These are phyloP conservation scores for Cladosporium halotolerans DNA, from an alignment of 2,329 filamentous ascomycete genomes.

Conservation along the genomic window DNA sequence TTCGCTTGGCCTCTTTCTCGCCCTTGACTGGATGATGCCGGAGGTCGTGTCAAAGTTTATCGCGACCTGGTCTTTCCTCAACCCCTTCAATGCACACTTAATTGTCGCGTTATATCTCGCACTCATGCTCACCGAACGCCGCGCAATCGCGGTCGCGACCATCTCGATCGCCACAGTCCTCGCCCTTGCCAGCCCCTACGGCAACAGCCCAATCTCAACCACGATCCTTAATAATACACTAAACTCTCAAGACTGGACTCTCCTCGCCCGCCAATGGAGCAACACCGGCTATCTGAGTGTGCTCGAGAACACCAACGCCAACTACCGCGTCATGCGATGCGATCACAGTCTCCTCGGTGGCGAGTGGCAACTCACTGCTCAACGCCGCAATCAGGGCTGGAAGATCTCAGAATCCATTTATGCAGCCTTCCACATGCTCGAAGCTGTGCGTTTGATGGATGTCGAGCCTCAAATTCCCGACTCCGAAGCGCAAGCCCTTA, in stretches of 20 bases:
- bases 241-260: slow-evolving; percentile 58
- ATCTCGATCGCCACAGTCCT: neutral
- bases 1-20: slow-evolving; percentile 10
- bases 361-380: slow-evolving; percentile 65
- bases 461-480: slow-evolving; percentile 35
- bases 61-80: slow-evolving; percentile 38
- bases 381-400: slow-evolving; percentile 35
- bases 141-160: slow-evolving; percentile 50
- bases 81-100: slow-evolving; percentile 66
- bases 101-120: slow-evolving; percentile 61
- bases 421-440: slow-evolving; percentile 90
- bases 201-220: slow-evolving; percentile 56
- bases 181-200: slow-evolving; percentile 59
- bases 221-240: slow-evolving; percentile 61
- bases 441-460: slow-evolving; percentile 78
- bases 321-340: slow-evolving; percentile 79
- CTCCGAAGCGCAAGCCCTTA: slow-evolving; percentile 53
- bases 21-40: slow-evolving; percentile 13
- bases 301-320: slow-evolving; percentile 63
- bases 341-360: slow-evolving; percentile 92
- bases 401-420: slow-evolving; percentile 80
- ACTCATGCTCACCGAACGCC: slow-evolving; percentile 65
- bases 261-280: slow-evolving; percentile 79
- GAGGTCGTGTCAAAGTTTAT: neutral
- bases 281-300: slow-evolving; percentile 90